Percentiles rank a stretch among this genome's conserved stretches.
These are phyloP conservation scores for Chlamydomonas reinhardtii DNA, from an alignment of 163 green algal species.

Conservation along the genomic window DNA sequence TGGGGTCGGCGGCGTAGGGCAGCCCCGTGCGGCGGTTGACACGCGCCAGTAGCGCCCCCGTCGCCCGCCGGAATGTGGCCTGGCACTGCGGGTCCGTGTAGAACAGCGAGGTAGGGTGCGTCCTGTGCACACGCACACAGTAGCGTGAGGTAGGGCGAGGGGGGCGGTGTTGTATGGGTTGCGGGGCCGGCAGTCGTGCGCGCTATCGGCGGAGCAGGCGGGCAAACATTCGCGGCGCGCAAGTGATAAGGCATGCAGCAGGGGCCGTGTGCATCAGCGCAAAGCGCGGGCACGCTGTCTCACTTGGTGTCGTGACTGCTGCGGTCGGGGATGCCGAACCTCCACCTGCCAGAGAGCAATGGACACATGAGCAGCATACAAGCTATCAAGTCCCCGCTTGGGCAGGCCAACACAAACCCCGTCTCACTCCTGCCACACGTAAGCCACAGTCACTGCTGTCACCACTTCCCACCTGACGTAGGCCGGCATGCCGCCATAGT, in stretches of 20 bases:
- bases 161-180: not conserved
- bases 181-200: too few relatives aligned
- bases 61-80: not conserved
- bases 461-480: slow-evolving; percentile 66
- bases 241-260: too few relatives aligned
- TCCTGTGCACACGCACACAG: not conserved
- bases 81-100: slow-evolving; percentile 35
- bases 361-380: not conserved
- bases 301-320: slow-evolving; percentile 16
- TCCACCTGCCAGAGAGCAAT: not conserved
- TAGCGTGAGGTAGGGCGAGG: not conserved
- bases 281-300: not conserved
- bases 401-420: too few relatives aligned
- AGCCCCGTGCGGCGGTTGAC: slow-evolving; percentile 35
- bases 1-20: slow-evolving; percentile 79
- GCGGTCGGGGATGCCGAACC: slow-evolving; percentile 9
- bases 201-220: too few relatives aligned
- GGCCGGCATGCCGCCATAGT: slow-evolving; percentile 76
- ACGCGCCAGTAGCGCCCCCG: slow-evolving; percentile 6
- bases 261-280: too few relatives aligned
- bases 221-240: too few relatives aligned
- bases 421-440: too few relatives aligned
- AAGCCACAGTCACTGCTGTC: too few relatives aligned
- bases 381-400: not conserved
- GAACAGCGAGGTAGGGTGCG: slow-evolving; percentile 32